Evolutionary conservation across 78 protist species (phyloP).

Genomic region (Capsaspora owczarzaki): DNA sequence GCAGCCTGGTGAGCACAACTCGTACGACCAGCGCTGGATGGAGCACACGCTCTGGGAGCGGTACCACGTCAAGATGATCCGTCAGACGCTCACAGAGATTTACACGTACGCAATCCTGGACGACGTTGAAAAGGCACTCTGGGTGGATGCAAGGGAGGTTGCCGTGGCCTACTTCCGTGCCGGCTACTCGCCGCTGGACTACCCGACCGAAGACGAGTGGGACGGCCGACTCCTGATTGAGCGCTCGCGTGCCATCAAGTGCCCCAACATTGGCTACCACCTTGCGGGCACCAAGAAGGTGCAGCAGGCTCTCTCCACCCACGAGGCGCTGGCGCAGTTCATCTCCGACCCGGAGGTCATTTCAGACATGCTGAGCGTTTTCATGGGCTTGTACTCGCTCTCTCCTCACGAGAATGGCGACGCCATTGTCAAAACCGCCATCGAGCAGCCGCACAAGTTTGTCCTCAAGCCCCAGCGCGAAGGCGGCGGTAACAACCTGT

Average conservation of each 20-base stretch:
- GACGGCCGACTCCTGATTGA: slow-evolving; percentile 65
- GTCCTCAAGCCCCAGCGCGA: slow-evolving; percentile 93
- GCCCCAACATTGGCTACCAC: slow-evolving; percentile 74
- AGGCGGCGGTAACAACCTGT: slow-evolving; percentile 87
- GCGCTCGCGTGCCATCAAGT: slow-evolving; percentile 63
- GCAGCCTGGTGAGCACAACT: slow-evolving; percentile 61
- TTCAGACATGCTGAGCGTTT: not conserved
- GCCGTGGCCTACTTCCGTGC: slow-evolving; percentile 78
- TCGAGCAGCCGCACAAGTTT: slow-evolving; percentile 34
- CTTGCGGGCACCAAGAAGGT: slow-evolving; percentile 83
- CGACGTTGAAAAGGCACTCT: not conserved
- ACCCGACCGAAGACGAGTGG: slow-evolving; percentile 68
- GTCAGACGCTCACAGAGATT: slow-evolving; percentile 42
- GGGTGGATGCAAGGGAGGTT: slow-evolving; percentile 32
- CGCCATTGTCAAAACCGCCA: not conserved
- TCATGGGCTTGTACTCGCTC: slow-evolving; percentile 11
- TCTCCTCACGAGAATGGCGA: not conserved
- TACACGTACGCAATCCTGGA: slow-evolving; percentile 5
- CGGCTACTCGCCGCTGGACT: slow-evolving; percentile 84
- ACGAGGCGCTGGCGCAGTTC: slow-evolving; percentile 44
- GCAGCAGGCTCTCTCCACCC: slow-evolving; percentile 69
- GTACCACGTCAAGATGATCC: slow-evolving; percentile 26
- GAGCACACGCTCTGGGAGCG: slow-evolving; percentile 41
- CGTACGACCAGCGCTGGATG: slow-evolving; percentile 59
- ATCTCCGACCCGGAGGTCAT: slow-evolving; percentile 5